These are phyloP conservation scores for Tirmania nivea DNA, from an alignment of 495 filamentous ascomycete species.

Conservation along the genomic window DNA sequence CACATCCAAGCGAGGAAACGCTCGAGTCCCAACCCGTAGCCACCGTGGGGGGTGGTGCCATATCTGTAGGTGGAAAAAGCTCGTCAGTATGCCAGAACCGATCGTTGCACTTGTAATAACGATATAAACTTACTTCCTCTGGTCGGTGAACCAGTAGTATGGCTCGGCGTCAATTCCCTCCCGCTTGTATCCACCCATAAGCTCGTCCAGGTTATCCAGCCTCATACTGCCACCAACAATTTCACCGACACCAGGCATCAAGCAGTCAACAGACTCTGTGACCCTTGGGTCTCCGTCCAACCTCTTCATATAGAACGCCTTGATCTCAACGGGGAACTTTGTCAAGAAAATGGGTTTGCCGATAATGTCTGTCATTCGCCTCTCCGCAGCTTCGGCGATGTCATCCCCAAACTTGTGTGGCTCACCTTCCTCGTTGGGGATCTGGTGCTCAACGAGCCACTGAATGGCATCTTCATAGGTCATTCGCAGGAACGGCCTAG, in stretches of 20 bases:
- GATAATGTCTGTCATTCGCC: conserved; percentile 90
- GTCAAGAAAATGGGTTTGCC: conserved; percentile 89
- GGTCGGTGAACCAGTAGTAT: conserved; percentile 99
- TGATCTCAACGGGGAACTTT: conserved; percentile 92
- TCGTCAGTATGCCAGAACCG: conserved; percentile 13
- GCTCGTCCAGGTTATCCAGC: conserved; percentile 79
- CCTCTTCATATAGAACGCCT: conserved; percentile 99
- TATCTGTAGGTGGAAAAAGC: conserved; percentile 35
- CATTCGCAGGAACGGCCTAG: conserved; percentile 86
- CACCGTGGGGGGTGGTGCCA: conserved; percentile 80
- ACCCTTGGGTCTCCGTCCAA: conserved; percentile 61
- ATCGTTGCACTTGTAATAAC: background rate
- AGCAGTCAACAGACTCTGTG: conserved; percentile 84
- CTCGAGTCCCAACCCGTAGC: conserved; percentile 88
- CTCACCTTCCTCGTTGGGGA: conserved; percentile 78
- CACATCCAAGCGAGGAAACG: conserved; percentile 94
- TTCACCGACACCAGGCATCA: conserved; percentile 94
- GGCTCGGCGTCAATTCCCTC: conserved; percentile 65
- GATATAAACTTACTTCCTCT: conserved; percentile 58
- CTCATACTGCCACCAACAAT: conserved; percentile 96
- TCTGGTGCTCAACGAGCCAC: conserved; percentile 75
- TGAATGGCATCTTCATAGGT: conserved; percentile 81
- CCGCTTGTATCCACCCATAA: conserved; percentile 70
- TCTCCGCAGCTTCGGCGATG: conserved; percentile 94
- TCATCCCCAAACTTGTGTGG: conserved; percentile 87